Conservation (phyloP, 1,284 basidiomycete species). For the Termitomyces sp. region DNA sequence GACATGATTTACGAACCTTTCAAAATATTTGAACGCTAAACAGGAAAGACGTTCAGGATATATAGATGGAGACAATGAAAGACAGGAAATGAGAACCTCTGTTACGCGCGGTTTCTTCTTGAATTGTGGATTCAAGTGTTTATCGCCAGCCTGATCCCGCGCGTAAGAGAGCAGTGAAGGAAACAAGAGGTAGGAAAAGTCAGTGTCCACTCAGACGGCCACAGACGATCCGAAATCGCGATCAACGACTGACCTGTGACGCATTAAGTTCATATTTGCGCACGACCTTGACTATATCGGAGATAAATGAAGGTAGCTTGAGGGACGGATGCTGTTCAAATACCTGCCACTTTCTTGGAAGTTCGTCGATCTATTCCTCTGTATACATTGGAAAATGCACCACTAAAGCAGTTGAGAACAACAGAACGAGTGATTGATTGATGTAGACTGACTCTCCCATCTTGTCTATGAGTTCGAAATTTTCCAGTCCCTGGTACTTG, state of each 20-base stretch:
- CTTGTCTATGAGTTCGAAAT: slow-evolving; percentile 79
- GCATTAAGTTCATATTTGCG: slow-evolving; percentile 95
- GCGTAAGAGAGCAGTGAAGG: slow-evolving; percentile 31
- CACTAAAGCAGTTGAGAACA: slow-evolving; percentile 43
- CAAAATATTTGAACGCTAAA: slow-evolving; percentile 93
- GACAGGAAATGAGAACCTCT: slow-evolving; percentile 67
- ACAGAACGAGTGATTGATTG: slow-evolving; percentile 15
- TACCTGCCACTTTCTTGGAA: slow-evolving; percentile 84
- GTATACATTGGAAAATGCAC: slow-evolving; percentile 98
- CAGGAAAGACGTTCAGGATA: slow-evolving; percentile 19
- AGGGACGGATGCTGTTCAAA: slow-evolving; percentile 18
- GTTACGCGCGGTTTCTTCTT: slow-evolving; percentile 95
- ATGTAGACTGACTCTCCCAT: slow-evolving; percentile 85
- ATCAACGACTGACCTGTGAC: slow-evolving; percentile 77
- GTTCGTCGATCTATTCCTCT: slow-evolving; percentile 80
- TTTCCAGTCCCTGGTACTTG: slow-evolving; percentile 78
- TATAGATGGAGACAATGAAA: slow-evolving; percentile 19
- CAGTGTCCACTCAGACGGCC: slow-evolving; percentile 17
- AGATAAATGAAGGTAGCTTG: slow-evolving; percentile 10
- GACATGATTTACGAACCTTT: slow-evolving; percentile 56
- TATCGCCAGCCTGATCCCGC: slow-evolving; percentile 75
- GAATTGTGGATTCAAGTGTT: slow-evolving; percentile 87
- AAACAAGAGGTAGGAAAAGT: slow-evolving; percentile 20
- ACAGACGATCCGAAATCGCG: slow-evolving; percentile 16
- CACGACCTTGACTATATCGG: slow-evolving; percentile 83